Base-by-base conservation (phyloP, 176 grass and related monocot species). In the Musa beccarii region DNA sequence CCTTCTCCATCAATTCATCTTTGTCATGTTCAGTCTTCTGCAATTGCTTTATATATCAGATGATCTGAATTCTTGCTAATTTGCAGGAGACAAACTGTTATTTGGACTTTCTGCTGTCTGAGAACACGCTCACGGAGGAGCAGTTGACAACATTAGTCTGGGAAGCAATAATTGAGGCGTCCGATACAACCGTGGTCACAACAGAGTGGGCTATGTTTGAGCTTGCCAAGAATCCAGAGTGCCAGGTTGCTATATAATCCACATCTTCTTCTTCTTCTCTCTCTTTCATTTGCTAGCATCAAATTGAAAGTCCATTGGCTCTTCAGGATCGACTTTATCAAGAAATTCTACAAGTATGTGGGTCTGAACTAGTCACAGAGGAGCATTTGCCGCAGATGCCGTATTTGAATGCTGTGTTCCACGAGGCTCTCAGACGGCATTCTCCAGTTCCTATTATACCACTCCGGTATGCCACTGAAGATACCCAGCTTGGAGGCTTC, bases 181-280 rank as follows among this genome's bases (percentile, higher is more conserved):
- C 94, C 14, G 94, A 98, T 78, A 93, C 90, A 63, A 93, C 88
- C 70, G 34, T 86, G 52, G 82, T 93, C 56, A 82, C 81, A 2
- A 84, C 94, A 1, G 94, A 98, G 77, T 98, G 94, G 94, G 86
- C 86, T 15, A 93, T 98, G 88, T 98, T 80, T 82, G 79, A 98
- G 78, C 78, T 98, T 53, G 82, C 90, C 3, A 93, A 89, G 76
- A 72, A 89, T 78, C 86, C 88, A 82, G 77, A 79, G 59, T 81
- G 59, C 69, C 94, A 98, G 88, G 94, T 65, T 52, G 21, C 43
- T 14, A 0, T 15, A 56, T 13, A 17, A 53, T 21, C 10, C 57
- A 51, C 21, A 63, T 51, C 51, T 9, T 15, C 63, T 24, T 15
- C 75, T 51, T 5, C 17, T 71, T 68, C 34, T 68, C n/a, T 34